These are phyloP conservation scores for Diaporthe sp. DNA, from an alignment of 2,329 filamentous ascomycete genomes.

Conservation along the genomic window DNA sequence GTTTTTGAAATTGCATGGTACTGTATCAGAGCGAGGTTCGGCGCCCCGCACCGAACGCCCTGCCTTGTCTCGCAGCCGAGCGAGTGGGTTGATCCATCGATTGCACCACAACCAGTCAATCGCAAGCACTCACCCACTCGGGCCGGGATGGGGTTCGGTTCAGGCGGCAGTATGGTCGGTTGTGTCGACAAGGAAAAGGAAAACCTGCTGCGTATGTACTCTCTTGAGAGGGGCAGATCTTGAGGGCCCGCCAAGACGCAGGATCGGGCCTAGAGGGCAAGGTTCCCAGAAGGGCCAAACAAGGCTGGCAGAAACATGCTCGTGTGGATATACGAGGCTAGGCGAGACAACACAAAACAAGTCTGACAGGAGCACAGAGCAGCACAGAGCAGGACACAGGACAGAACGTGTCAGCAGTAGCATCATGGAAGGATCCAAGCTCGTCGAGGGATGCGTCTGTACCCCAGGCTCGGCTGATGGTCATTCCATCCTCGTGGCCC, in stretches of 20 bases:
- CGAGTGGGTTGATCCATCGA: conserved; percentile 23
- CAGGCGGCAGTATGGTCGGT: conserved; percentile 13
- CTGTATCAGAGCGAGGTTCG: conserved; percentile 16
- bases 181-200: not conserved
- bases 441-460: conserved; percentile 13
- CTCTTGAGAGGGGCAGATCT: not conserved
- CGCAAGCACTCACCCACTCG: not conserved
- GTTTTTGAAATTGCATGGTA: conserved; percentile 29
- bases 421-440: conserved; percentile 26
- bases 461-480: conserved; percentile 29
- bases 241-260: conserved; percentile 23
- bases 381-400: not conserved
- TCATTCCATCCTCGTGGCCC: conserved; percentile 24
- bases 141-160: conserved; percentile 20
- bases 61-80: conserved; percentile 32
- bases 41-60: conserved; percentile 19
- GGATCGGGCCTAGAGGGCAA: conserved; percentile 1
- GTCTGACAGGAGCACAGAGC: not conserved
- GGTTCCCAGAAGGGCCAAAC: conserved; percentile 11
- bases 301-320: conserved; percentile 30
- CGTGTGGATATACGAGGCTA: conserved; percentile 28
- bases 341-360: not conserved
- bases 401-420: not conserved
- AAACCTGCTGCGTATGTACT: conserved; percentile 3
- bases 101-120: conserved; percentile 25